Percentiles rank a stretch among this genome's conserved stretches.
Evolutionary conservation across 2,329 filamentous ascomycete species (phyloP).

Genomic region (Nemania sp.): DNA sequence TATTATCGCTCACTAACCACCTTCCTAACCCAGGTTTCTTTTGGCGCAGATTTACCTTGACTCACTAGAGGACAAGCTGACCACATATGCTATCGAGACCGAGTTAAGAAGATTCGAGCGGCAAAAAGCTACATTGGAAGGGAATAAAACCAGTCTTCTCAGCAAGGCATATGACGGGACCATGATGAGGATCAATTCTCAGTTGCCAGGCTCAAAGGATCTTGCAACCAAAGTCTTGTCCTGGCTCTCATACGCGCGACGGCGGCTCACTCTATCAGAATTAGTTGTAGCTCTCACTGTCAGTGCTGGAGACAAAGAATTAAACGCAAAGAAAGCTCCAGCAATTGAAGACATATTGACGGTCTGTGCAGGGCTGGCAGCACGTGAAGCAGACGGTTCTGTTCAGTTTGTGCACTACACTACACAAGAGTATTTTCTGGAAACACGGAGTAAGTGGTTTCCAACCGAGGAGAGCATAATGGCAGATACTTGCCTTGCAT

Average conservation of each 20-base stretch:
- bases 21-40: slow-evolving; percentile 41
- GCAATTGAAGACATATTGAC: slow-evolving; percentile 41
- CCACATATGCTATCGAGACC: slow-evolving; percentile 37
- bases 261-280: slow-evolving; percentile 41
- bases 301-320: slow-evolving; percentile 28
- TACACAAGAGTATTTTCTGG: slow-evolving; percentile 49
- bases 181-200: too few relatives aligned
- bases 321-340: slow-evolving; percentile 44
- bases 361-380: slow-evolving; percentile 48
- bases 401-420: slow-evolving; percentile 52
- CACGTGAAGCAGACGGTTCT: slow-evolving; percentile 44
- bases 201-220: too few relatives aligned
- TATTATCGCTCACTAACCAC: not conserved
- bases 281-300: slow-evolving; percentile 49
- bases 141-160: slow-evolving; percentile 47
- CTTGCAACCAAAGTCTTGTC: slow-evolving; percentile 42
- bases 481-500: slow-evolving; percentile 4
- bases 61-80: slow-evolving; percentile 41
- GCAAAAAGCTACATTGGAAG: slow-evolving; percentile 37
- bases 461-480: slow-evolving; percentile 28
- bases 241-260: slow-evolving; percentile 46
- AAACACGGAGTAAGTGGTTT: slow-evolving; percentile 39
- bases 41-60: slow-evolving; percentile 44
- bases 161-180: too few relatives aligned
- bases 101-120: slow-evolving; percentile 39